These are phyloP conservation scores for Metschnikowia kunwiensis DNA, from an alignment of 805 yeast genomes.

Conservation along the genomic window DNA sequence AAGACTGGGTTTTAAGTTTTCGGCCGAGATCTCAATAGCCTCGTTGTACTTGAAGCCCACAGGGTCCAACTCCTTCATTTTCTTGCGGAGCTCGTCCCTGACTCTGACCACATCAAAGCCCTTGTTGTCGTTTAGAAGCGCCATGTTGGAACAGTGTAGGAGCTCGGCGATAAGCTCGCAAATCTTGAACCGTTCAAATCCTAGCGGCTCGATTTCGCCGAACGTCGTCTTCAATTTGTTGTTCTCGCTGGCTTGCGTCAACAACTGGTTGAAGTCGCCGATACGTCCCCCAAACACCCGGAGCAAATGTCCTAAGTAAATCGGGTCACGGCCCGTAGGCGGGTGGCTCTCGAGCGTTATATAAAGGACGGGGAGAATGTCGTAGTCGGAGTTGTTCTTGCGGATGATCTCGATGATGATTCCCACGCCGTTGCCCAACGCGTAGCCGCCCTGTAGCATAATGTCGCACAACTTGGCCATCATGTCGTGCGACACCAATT, in stretches of 20 bases:
- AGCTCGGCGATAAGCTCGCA: conserved; percentile 47
- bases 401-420: conserved; percentile 45
- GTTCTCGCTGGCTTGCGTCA: conserved; percentile 24
- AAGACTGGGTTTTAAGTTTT: conserved; percentile 16
- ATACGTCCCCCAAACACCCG: conserved; percentile 39
- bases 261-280: conserved; percentile 34
- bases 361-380: conserved; percentile 43
- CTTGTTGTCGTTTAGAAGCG: conserved; percentile 42
- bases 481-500: conserved; percentile 37
- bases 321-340: conserved; percentile 47
- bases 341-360: conserved; percentile 45
- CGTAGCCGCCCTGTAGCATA: conserved; percentile 46
- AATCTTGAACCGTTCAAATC: conserved; percentile 45
- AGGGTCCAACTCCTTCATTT: conserved; percentile 43
- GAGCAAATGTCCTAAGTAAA: conserved; percentile 43
- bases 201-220: conserved; percentile 38
- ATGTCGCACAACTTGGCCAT: conserved; percentile 36
- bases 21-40: conserved; percentile 35
- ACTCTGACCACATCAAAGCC: conserved; percentile 41
- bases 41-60: conserved; percentile 46
- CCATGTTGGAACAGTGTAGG: conserved; percentile 47
- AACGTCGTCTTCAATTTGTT: conserved; percentile 24
- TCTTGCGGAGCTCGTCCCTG: conserved; percentile 36
- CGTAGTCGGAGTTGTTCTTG: conserved; percentile 46
- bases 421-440: conserved; percentile 49